These are phyloP conservation scores for Angophora floribunda DNA, from an alignment of 345 rosid species.

Conservation along the genomic window DNA sequence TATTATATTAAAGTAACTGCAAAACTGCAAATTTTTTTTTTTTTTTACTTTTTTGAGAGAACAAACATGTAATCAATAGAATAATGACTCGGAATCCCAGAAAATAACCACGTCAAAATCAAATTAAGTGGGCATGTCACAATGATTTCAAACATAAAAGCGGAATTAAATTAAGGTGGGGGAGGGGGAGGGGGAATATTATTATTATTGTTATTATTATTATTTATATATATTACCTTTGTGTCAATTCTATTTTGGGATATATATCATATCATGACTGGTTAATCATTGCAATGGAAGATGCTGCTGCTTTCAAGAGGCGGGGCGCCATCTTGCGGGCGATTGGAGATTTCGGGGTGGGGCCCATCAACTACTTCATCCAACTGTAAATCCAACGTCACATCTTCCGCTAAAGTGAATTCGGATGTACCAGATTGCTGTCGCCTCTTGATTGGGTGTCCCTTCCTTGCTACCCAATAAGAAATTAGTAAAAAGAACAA, in stretches of 20 bases:
- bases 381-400: conserved; percentile 34
- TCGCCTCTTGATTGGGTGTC: not conserved
- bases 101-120: not conserved
- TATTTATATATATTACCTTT: not conserved
- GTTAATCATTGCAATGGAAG: not conserved
- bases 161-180: not conserved
- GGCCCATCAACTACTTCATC: conserved; percentile 23
- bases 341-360: not conserved
- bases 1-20: not conserved
- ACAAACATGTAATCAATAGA: not conserved
- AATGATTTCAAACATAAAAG: not conserved
- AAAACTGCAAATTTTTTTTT: not conserved
- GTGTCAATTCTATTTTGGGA: not conserved
- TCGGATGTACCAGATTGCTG: not conserved
- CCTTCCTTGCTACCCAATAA: not conserved
- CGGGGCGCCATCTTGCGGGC: not conserved
- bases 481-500: not conserved
- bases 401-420: not conserved
- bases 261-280: not conserved
- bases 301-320: not conserved
- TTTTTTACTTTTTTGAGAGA: not conserved
- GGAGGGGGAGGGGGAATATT: not conserved
- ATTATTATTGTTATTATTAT: not conserved
- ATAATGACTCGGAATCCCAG: not conserved
- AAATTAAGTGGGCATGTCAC: not conserved